These are phyloP conservation scores for Alternaria burnsii DNA, from an alignment of 2,329 filamentous ascomycete species.

Conservation along the genomic window DNA sequence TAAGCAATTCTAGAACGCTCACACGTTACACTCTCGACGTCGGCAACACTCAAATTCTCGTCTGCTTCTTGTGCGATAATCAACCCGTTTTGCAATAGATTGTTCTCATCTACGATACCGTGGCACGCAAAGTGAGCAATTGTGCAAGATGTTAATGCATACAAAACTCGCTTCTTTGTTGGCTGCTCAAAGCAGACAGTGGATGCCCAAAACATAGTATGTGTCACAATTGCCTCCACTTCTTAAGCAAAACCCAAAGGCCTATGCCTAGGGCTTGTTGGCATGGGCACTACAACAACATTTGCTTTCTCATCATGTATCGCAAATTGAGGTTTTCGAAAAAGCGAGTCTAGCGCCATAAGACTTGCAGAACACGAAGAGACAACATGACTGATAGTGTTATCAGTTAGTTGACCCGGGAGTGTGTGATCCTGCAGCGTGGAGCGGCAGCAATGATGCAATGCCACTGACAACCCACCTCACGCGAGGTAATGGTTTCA, in stretches of 20 bases:
- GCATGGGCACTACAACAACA: constrained; percentile 8
- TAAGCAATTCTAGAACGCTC: constrained; percentile 11
- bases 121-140: constrained; percentile 10
- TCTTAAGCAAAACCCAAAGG: constrained; percentile 8
- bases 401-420: constrained; percentile 8
- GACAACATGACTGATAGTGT: constrained; percentile 11
- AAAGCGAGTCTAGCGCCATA: constrained; percentile 9
- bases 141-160: constrained; percentile 10
- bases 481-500: constrained; percentile 12
- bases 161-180: constrained; percentile 11
- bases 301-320: constrained; percentile 10
- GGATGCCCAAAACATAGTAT: constrained; percentile 9
- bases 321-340: constrained; percentile 9
- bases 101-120: constrained; percentile 9
- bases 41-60: constrained; percentile 10
- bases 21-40: constrained; percentile 11
- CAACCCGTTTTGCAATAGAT: constrained; percentile 11
- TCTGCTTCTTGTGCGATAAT: constrained; percentile 9
- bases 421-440: constrained; percentile 11
- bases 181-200: constrained; percentile 8
- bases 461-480: constrained; percentile 14
- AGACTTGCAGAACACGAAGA: constrained; percentile 13
- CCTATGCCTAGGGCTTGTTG: constrained; percentile 4
- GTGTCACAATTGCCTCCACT: constrained; percentile 11
- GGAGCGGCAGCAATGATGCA: constrained; percentile 13